These are phyloP conservation scores for Dillenia turbinata DNA, from an alignment of 164 flowering plant species.

Conservation along the genomic window DNA sequence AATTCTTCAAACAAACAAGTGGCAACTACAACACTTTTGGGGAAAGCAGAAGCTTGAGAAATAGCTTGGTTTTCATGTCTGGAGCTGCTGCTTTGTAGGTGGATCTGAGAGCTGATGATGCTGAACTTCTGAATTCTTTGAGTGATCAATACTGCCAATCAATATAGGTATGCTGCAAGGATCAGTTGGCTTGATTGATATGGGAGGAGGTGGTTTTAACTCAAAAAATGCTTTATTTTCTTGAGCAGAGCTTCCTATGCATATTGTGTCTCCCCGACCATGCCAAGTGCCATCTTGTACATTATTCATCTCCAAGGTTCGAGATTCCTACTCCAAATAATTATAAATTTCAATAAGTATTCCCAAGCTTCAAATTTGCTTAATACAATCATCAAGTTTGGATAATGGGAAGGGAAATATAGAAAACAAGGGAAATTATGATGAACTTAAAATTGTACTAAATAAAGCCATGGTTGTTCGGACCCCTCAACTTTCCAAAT, in stretches of 20 bases:
- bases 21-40: no score
- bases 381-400: neutral
- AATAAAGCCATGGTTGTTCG: no score
- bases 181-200: conserved; percentile 38
- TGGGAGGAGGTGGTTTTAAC: conserved; percentile 44
- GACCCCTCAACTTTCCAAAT: no score
- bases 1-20: no score
- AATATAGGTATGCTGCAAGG: conserved; percentile 27
- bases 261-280: conserved; percentile 91
- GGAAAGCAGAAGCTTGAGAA: no score
- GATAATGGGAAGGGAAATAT: neutral
- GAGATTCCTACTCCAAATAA: conserved; percentile 56
- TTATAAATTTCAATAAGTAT: conserved; percentile 1
- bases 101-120: conserved; percentile 26
- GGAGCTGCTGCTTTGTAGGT: neutral
- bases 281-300: conserved; percentile 90
- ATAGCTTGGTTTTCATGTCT: no score
- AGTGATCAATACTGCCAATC: conserved; percentile 9
- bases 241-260: conserved; percentile 55
- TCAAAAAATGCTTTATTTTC: conserved; percentile 43
- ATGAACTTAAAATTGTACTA: no score
- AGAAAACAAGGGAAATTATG: no score
- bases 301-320: conserved; percentile 93
- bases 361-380: no score
- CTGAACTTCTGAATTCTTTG: conserved; percentile 17